Conservation (phyloP, 2,329 filamentous ascomycete genomes). For the Fusarium longipes region DNA sequence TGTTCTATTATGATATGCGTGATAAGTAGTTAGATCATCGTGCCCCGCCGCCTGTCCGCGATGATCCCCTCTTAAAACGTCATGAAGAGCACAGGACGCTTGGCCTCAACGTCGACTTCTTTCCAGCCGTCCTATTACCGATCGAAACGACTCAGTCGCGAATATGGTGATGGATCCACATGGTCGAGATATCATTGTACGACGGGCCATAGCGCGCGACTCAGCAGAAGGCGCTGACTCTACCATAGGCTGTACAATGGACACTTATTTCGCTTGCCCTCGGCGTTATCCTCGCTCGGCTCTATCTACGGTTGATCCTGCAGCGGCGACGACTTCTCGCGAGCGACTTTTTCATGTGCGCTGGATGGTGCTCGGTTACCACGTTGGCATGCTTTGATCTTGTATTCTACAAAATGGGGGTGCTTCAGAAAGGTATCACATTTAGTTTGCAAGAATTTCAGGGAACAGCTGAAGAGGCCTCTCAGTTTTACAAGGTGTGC, state of each 20-base stretch:
- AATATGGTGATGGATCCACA: slow-evolving; percentile 10
- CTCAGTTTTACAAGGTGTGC: slow-evolving; percentile 7
- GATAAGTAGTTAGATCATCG: not conserved
- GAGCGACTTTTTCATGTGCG: slow-evolving; percentile 23
- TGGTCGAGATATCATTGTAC: slow-evolving; percentile 5
- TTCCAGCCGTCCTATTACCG: not conserved
- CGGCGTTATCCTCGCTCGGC: slow-evolving; percentile 5
- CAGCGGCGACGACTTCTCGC: slow-evolving; percentile 12
- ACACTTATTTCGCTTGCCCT: slow-evolving; percentile 8
- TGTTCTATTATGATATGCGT: not conserved
- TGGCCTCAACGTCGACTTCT: not conserved
- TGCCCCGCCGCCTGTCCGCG: not conserved
- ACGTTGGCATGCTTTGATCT: not conserved
- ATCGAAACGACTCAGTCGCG: not conserved
- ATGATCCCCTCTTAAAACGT: not conserved
- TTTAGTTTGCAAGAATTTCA: not conserved
- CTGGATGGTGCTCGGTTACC: slow-evolving; percentile 5
- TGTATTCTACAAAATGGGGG: not conserved
- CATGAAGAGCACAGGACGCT: not conserved
- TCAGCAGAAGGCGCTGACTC: too few species aligned
- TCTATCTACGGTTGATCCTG: slow-evolving; percentile 10
- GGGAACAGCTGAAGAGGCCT: slow-evolving; percentile 2
- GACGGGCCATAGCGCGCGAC: rapidly evolving
- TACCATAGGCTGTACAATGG: slow-evolving; percentile 10
- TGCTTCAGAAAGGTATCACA: not conserved